Conservation (phyloP, 257 asterid genomes). For the Capsicum rhomboideum region DNA sequence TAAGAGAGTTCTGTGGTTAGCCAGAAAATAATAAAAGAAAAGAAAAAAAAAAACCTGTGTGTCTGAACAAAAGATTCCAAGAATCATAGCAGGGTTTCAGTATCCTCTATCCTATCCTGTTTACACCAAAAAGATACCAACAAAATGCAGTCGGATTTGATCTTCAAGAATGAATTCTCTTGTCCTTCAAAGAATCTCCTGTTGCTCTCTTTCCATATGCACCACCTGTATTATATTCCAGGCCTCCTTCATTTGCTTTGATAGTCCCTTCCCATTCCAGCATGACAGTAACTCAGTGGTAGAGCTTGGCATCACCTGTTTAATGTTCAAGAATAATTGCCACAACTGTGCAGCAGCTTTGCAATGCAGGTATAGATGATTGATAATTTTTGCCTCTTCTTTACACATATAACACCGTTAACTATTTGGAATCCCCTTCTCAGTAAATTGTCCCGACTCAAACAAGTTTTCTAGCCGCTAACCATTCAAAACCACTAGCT, state of each 20-base stretch:
- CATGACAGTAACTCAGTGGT: background rate
- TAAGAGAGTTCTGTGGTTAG: background rate
- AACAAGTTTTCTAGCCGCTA: background rate
- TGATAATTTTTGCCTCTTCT: background rate
- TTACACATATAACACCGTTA: background rate
- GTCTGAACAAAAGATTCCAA: background rate
- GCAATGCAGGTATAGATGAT: background rate
- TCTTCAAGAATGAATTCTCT: background rate
- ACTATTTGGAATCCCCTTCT: background rate
- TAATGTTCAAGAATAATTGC: background rate
- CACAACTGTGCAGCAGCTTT: background rate
- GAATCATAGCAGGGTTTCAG: background rate
- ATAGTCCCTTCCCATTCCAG: background rate
- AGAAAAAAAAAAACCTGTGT: background rate
- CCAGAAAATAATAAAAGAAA: background rate
- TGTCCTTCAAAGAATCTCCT: background rate
- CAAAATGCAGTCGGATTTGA: background rate
- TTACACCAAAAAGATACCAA: background rate
- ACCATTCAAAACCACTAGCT: background rate
- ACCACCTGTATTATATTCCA: background rate
- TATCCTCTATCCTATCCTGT: background rate
- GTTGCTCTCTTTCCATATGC: background rate
- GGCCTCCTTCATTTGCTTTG: background rate
- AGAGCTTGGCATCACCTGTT: background rate
- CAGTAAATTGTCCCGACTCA: background rate